Conservation (phyloP, 192 early-diverging fungal species). For the Coemansia sp. region DNA sequence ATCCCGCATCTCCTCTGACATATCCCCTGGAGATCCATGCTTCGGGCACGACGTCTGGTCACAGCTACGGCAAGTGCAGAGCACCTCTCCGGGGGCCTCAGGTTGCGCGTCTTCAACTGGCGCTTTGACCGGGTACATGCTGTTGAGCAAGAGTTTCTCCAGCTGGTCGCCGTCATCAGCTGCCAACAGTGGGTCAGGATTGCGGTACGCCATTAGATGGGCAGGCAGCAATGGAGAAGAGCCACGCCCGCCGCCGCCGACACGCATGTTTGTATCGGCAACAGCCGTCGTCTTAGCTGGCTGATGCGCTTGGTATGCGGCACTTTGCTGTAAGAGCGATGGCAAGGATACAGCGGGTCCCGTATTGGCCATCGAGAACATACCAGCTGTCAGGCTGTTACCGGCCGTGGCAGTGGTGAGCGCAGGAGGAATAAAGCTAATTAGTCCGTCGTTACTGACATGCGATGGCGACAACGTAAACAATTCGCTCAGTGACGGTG, state of each 20-base stretch:
- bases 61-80: conserved; percentile 40
- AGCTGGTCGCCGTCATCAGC: conserved; percentile 52
- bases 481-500: conserved; percentile 48
- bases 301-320: conserved; percentile 13
- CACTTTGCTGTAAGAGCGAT: conserved; percentile 15
- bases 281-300: background rate
- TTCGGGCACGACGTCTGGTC: conserved; percentile 36
- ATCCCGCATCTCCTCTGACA: conserved; percentile 44
- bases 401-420: background rate
- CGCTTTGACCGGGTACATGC: conserved; percentile 19
- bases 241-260: background rate
- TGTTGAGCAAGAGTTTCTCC: conserved; percentile 52
- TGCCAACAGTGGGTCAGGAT: conserved; percentile 35
- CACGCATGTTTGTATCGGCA: background rate
- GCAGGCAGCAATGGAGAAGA: conserved; percentile 30
- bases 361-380: conserved; percentile 1
- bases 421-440: conserved; percentile 28
- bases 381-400: background rate
- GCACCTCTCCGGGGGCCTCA: background rate
- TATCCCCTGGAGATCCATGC: conserved; percentile 43
- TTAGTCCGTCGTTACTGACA: conserved; percentile 24
- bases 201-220: conserved; percentile 56
- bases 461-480: conserved; percentile 39
- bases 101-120: background rate
- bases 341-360: background rate